These are phyloP conservation scores for Ziziphus jujuba DNA, from an alignment of 306 rosid genomes.

Conservation along the genomic window DNA sequence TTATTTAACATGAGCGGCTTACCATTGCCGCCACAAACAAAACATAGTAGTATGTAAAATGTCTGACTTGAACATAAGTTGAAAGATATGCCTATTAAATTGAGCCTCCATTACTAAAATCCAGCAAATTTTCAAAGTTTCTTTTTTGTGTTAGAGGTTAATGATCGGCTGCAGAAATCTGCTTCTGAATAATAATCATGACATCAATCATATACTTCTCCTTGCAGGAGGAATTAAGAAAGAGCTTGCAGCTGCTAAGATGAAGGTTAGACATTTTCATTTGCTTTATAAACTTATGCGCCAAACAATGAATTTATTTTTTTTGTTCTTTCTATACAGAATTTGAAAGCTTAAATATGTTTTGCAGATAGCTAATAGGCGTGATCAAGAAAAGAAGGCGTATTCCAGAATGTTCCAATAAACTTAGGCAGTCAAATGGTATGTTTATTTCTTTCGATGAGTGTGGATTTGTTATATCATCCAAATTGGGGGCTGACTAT, in stretches of 20 bases:
- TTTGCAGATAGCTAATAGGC: conserved; percentile 70
- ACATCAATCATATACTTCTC: neutral
- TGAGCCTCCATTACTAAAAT: too few species aligned
- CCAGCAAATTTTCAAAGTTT: neutral
- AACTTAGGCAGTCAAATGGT: conserved; percentile 28
- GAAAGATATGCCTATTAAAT: too few species aligned
- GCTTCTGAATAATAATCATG: neutral
- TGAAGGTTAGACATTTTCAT: conserved; percentile 39
- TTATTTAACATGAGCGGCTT: neutral
- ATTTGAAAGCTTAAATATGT: conserved; percentile 3
- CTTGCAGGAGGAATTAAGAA: conserved; percentile 74
- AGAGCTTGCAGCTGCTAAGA: conserved; percentile 65
- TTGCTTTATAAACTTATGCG: neutral
- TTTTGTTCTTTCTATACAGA: neutral
- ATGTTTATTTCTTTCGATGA: neutral
- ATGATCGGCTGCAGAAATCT: neutral
- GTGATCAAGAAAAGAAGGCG: conserved; percentile 63
- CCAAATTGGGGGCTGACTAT: conserved; percentile 3
- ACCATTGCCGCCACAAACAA: neutral
- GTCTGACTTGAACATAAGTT: neutral
- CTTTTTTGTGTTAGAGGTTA: neutral
- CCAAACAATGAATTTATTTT: neutral
- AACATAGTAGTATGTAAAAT: neutral
- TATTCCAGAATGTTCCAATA: conserved; percentile 70
- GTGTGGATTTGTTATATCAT: neutral